Conservation (phyloP, 164 flowering plant species). For the Chimonanthus salicifolius region DNA sequence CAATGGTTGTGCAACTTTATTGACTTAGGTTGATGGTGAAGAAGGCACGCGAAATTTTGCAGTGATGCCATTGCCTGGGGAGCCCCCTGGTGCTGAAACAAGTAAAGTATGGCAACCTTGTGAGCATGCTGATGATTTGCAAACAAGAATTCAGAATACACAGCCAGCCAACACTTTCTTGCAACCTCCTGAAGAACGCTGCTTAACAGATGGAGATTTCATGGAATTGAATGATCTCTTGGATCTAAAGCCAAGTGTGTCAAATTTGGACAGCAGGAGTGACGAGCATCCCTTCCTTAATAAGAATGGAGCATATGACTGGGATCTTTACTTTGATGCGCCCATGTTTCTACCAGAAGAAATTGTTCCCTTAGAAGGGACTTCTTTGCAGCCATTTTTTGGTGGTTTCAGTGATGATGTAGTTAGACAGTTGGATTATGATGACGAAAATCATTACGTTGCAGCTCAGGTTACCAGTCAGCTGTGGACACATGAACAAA, state of each 20-base stretch:
- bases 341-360: constrained; percentile 35
- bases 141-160: constrained; percentile 12
- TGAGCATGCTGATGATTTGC: constrained; percentile 5
- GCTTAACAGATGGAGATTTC: constrained; percentile 39
- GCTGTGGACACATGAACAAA: constrained; percentile 37
- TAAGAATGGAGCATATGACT: constrained; percentile 37
- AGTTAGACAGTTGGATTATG: constrained; percentile 18
- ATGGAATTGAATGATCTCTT: constrained; percentile 76
- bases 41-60: constrained; percentile 29
- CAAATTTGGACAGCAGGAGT: constrained; percentile 6
- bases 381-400: not conserved
- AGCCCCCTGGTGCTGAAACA: constrained; percentile 17
- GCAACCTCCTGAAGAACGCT: constrained; percentile 21
- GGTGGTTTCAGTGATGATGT: constrained; percentile 10
- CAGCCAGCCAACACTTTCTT: constrained; percentile 21
- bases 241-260: constrained; percentile 30
- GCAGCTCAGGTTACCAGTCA: constrained; percentile 11
- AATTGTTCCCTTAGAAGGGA: not conserved
- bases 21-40: constrained; percentile 29
- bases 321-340: constrained; percentile 62
- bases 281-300: constrained; percentile 19
- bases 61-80: constrained; percentile 24
- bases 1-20: not conserved
- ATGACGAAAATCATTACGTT: constrained; percentile 12
- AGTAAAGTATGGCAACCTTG: constrained; percentile 10